phyloP scores from a whole-genome alignment of 257 asterid species.

The Jacaranda copaia region DNA sequence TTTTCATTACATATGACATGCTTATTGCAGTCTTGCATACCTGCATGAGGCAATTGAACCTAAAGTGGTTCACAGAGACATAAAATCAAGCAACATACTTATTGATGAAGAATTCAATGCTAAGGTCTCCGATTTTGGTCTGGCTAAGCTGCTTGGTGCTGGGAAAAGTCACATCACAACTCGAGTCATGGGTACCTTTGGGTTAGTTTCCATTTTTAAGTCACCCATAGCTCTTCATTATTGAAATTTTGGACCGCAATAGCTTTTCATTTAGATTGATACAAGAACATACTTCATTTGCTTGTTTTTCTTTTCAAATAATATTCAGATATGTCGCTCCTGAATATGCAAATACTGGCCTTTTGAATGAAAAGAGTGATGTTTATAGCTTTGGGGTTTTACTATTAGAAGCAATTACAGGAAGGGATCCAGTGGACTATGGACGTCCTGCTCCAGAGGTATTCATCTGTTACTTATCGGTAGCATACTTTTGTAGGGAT shows the following conservation, averaged over 20 bases:
- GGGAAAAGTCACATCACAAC: conserved; percentile 96
- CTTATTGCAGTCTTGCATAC: conserved; percentile 79
- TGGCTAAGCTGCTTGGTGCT: conserved; percentile 93
- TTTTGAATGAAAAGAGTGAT: conserved; percentile 92
- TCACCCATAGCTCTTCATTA: conserved; percentile 10
- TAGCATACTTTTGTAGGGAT: neutral
- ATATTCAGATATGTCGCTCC: conserved; percentile 93
- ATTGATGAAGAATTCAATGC: conserved; percentile 91
- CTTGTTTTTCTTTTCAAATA: conserved; percentile 15
- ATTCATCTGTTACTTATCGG: conserved; percentile 2
- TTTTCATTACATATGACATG: conserved; percentile 2
- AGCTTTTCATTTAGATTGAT: neutral
- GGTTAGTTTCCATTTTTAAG: conserved; percentile 52
- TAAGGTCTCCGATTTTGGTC: conserved; percentile 94
- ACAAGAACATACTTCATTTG: conserved; percentile 10
- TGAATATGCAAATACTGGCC: conserved; percentile 94
- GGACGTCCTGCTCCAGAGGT: conserved; percentile 97
- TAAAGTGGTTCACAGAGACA: conserved; percentile 94
- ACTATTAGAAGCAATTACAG: conserved; percentile 87
- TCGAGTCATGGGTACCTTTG: conserved; percentile 98
- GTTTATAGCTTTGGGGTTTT: conserved; percentile 94
- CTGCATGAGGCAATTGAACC: conserved; percentile 98
- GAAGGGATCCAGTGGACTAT: conserved; percentile 98
- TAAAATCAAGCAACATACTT: conserved; percentile 91
- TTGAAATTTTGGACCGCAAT: neutral